Conservation (phyloP, 2,329 filamentous ascomycete species). For the Pseudogymnoascus sp. region DNA sequence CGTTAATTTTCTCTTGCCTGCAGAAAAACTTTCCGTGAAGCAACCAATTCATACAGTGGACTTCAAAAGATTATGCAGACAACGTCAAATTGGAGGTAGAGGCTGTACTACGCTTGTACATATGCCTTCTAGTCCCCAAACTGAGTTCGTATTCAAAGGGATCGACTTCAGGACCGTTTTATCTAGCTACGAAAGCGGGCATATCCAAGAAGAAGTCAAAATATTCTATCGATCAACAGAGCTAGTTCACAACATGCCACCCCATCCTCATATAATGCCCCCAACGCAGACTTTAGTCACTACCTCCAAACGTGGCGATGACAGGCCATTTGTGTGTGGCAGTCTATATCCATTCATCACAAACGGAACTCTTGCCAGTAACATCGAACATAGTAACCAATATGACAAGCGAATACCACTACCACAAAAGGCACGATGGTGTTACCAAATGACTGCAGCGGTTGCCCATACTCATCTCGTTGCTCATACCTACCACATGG, state of each 20-base stretch:
- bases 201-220: not conserved
- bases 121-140: not conserved
- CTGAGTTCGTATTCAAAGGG: not conserved
- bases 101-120: not conserved
- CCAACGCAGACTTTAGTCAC: not conserved
- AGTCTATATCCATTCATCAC: not conserved
- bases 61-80: not conserved
- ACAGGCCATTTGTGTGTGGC: not conserved
- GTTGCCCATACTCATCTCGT: not conserved
- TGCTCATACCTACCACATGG: conserved; percentile 24
- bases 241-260: not conserved
- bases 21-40: not conserved
- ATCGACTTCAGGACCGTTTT: not conserved
- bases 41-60: not conserved
- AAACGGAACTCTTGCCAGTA: not conserved
- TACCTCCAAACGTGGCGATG: not conserved
- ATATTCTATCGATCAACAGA: not conserved
- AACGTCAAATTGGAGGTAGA: not conserved
- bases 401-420: not conserved
- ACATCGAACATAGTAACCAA: not conserved
- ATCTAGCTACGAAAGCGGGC: not conserved
- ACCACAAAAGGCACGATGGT: not conserved
- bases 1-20: not conserved
- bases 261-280: not conserved
- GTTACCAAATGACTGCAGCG: not conserved